A percentile compares a stretch with the other conserved stretches of the same genome.
Evolutionary conservation across 2,329 filamentous ascomycete species (phyloP).

Genomic region (Fusarium clavum): DNA sequence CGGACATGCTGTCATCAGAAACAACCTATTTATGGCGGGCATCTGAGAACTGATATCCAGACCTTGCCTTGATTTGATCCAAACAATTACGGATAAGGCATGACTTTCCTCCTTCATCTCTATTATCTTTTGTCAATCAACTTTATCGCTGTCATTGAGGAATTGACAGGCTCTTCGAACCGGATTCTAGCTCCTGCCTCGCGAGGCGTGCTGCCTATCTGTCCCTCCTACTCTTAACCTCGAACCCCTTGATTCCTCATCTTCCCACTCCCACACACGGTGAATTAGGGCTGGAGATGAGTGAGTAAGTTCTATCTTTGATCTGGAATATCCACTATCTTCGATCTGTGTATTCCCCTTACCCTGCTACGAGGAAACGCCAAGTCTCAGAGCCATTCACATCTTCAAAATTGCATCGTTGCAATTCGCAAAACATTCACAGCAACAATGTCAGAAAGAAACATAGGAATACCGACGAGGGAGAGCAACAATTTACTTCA

Average conservation of each 20-base stretch:
- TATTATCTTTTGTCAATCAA: too few species aligned
- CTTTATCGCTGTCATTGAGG: too few species aligned
- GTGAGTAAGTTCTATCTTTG: background rate
- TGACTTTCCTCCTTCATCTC: background rate
- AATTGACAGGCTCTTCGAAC: background rate
- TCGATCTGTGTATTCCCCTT: background rate
- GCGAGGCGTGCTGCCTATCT: background rate
- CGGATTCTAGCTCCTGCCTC: background rate
- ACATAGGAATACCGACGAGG: background rate
- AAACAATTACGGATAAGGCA: background rate
- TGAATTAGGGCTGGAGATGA: background rate
- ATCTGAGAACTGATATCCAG: background rate
- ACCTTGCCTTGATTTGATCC: background rate
- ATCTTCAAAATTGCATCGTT: background rate
- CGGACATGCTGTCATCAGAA: background rate
- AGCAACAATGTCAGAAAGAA: background rate
- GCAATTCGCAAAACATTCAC: background rate
- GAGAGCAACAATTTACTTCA: background rate
- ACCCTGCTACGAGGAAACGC: background rate
- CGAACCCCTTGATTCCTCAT: background rate
- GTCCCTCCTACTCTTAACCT: background rate
- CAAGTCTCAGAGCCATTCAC: background rate
- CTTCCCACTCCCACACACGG: background rate
- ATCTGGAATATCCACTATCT: background rate
- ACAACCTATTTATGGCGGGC: background rate